Conservation (phyloP, 1,284 basidiomycete genomes). For the Coniferiporia sulphurascens region DNA sequence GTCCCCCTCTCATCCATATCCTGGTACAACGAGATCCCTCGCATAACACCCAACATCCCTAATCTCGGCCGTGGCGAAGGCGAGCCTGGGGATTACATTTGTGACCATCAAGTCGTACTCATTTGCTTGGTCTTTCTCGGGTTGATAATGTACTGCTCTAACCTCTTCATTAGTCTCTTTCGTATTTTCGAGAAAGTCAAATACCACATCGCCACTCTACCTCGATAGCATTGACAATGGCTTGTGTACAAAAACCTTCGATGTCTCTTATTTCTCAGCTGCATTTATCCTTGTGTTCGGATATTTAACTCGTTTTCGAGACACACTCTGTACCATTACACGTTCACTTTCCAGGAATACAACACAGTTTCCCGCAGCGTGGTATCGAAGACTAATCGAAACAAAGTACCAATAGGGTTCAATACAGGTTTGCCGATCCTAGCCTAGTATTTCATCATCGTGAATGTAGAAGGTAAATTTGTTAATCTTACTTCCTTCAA, state of each 20-base stretch:
- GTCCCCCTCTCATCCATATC: constrained; percentile 49
- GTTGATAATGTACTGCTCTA: constrained; percentile 72
- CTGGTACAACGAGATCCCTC: constrained; percentile 67
- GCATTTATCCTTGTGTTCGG: background rate
- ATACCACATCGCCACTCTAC: background rate
- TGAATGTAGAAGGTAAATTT: constrained; percentile 17
- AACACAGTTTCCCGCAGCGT: background rate
- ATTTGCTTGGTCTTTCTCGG: constrained; percentile 74
- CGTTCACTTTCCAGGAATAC: background rate
- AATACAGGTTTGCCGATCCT: background rate
- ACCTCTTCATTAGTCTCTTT: constrained; percentile 80
- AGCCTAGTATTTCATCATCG: constrained; percentile 10
- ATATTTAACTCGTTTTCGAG: background rate
- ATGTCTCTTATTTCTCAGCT: background rate
- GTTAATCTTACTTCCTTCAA: constrained; percentile 5
- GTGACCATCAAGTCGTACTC: constrained; percentile 66
- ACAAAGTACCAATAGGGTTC: background rate
- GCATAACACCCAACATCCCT: constrained; percentile 35
- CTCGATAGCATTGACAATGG: background rate
- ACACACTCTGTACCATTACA: background rate
- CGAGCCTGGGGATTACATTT: constrained; percentile 51
- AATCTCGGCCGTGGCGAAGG: constrained; percentile 38
- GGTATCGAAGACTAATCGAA: background rate
- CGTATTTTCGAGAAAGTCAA: constrained; percentile 87
- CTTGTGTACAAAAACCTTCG: background rate